phyloP scores from a whole-genome alignment of 1,284 basidiomycete genomes.

The Neolentinus lepideus region DNA sequence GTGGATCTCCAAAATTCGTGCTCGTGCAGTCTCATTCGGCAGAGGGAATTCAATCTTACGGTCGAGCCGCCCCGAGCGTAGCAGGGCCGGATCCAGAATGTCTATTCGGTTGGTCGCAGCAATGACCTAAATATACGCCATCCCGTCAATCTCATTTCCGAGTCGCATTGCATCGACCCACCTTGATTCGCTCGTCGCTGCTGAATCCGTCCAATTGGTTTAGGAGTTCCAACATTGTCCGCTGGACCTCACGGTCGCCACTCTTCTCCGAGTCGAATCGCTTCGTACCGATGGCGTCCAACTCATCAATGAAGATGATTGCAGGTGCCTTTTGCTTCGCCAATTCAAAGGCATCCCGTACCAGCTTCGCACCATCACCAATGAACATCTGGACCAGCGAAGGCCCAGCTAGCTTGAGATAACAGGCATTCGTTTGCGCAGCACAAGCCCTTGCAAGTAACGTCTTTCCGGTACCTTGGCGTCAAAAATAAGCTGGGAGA shows the following conservation, averaged over 20 bases:
- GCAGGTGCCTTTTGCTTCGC: slow-evolving; percentile 75
- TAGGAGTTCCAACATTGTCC: slow-evolving; percentile 75
- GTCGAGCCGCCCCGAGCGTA: slow-evolving; percentile 72
- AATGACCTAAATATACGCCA: slow-evolving; percentile 66
- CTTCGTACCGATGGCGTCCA: slow-evolving; percentile 79
- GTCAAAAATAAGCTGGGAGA: not conserved
- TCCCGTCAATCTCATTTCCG: not conserved
- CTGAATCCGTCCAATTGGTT: slow-evolving; percentile 77
- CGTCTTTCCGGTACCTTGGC: slow-evolving; percentile 69
- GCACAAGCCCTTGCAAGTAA: slow-evolving; percentile 74
- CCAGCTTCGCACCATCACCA: slow-evolving; percentile 76
- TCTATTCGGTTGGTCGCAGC: slow-evolving; percentile 99
- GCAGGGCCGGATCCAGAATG: slow-evolving; percentile 81
- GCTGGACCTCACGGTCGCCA: slow-evolving; percentile 74
- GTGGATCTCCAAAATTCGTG: slow-evolving; percentile 73
- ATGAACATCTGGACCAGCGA: slow-evolving; percentile 83
- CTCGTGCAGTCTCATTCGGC: slow-evolving; percentile 69
- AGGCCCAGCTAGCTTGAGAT: slow-evolving; percentile 74
- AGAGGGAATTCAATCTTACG: slow-evolving; percentile 80
- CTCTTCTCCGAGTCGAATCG: slow-evolving; percentile 77
- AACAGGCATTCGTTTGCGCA: slow-evolving; percentile 78
- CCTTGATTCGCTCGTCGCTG: slow-evolving; percentile 96
- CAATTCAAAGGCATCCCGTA: slow-evolving; percentile 71
- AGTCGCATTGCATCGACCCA: slow-evolving; percentile 22
- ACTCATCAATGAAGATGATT: slow-evolving; percentile 80